Percentiles rank a stretch among this genome's conserved stretches.
phyloP scores from a whole-genome alignment of 2,329 filamentous ascomycete species.

The Elsinoe arachidis region DNA sequence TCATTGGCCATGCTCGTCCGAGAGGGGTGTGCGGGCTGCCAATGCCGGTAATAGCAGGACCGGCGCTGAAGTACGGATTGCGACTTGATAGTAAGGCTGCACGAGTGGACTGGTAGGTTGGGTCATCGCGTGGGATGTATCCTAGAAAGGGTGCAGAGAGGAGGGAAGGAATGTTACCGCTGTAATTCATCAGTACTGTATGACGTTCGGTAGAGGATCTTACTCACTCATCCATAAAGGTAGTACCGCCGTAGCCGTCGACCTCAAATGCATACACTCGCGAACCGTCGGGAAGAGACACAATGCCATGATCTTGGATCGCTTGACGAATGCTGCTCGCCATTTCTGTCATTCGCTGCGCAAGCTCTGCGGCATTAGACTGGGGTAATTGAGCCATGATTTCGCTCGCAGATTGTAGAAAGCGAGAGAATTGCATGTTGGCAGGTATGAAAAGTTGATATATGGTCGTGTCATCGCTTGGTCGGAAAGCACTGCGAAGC shows the following conservation, averaged over 20 bases:
- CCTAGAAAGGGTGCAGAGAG: conserved; percentile 57
- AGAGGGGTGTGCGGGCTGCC: conserved; percentile 42
- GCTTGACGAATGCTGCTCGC: conserved; percentile 37
- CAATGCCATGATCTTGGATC: conserved; percentile 38
- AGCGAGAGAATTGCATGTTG: conserved; percentile 65
- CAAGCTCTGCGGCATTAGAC: conserved; percentile 39
- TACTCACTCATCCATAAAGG: conserved; percentile 55
- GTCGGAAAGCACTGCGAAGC: conserved; percentile 42
- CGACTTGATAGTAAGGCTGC: conserved; percentile 32
- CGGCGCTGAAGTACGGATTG: conserved; percentile 45
- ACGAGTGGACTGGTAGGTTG: conserved; percentile 40
- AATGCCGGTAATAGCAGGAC: conserved; percentile 40
- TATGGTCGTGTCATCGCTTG: conserved; percentile 43
- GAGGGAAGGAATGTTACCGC: conserved; percentile 58
- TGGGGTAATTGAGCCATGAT: conserved; percentile 46
- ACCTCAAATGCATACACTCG: conserved; percentile 41
- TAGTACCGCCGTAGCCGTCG: conserved; percentile 39
- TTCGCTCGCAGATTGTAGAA: conserved; percentile 45
- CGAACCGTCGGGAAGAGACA: conserved; percentile 23
- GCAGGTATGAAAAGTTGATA: conserved; percentile 42
- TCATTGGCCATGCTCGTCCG: conserved; percentile 44
- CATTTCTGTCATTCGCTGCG: conserved; percentile 48
- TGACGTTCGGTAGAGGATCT: too few relatives aligned
- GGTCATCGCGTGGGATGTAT: conserved; percentile 38
- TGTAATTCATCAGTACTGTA: background rate